Conservation (phyloP, 1,284 basidiomycete species). For the Marasmius oreades region DNA sequence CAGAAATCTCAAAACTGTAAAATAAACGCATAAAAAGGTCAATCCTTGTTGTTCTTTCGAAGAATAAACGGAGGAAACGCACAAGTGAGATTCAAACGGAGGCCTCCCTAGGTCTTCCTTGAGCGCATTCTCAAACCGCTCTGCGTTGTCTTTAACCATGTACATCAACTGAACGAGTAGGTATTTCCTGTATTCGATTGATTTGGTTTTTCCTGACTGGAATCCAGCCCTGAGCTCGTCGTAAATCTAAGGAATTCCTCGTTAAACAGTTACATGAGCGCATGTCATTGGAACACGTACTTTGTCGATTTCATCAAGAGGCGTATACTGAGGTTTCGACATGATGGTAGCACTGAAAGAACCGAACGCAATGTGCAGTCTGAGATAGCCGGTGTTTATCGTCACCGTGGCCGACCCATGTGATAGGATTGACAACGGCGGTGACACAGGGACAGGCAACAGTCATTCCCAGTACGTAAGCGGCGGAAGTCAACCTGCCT, state of each 20-base stretch:
- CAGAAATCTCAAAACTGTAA: slow-evolving; percentile 52
- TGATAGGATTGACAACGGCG: no score
- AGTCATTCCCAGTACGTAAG: no score
- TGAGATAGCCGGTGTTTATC: no score
- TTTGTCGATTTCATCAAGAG: not conserved
- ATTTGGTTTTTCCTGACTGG: slow-evolving; percentile 53
- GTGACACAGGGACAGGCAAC: no score
- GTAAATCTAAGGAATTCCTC: slow-evolving; percentile 42
- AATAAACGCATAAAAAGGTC: slow-evolving; percentile 1
- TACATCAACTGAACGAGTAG: slow-evolving; percentile 67
- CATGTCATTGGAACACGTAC: not conserved
- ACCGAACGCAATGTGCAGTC: no score
- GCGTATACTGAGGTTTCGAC: not conserved
- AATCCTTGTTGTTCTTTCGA: not conserved
- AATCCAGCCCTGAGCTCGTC: slow-evolving; percentile 48
- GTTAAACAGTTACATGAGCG: not conserved
- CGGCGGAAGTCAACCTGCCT: no score
- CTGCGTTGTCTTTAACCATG: slow-evolving; percentile 61
- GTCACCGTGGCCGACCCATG: no score
- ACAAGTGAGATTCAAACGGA: slow-evolving; percentile 54
- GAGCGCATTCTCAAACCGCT: slow-evolving; percentile 53
- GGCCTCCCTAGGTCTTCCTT: slow-evolving; percentile 56
- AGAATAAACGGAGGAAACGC: slow-evolving; percentile 22
- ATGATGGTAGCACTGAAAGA: slow-evolving; percentile 1
- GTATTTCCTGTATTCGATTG: slow-evolving; percentile 60